phyloP scores from a whole-genome alignment of 306 rosid species.

The Luffa acutangula region DNA sequence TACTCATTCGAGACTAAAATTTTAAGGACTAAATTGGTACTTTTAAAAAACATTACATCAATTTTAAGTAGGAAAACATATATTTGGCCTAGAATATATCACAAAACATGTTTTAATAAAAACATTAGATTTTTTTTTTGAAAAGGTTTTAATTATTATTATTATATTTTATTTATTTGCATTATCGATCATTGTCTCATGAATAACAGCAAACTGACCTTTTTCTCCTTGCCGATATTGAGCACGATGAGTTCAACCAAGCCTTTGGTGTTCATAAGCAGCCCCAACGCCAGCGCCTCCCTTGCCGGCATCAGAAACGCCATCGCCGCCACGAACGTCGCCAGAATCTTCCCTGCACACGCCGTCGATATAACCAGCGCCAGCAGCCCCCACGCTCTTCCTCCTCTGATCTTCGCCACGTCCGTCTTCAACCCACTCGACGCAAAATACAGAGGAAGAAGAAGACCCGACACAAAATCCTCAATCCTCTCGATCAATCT shows the following conservation, averaged over 20 bases:
- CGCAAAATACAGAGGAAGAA: conserved; percentile 78
- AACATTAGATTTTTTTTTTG: no score
- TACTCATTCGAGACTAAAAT: no score
- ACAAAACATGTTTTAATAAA: no score
- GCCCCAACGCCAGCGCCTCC: conserved; percentile 65
- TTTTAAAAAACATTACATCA: no score
- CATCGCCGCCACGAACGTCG: conserved; percentile 64
- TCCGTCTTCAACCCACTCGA: conserved; percentile 81
- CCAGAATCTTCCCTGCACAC: conserved; percentile 67
- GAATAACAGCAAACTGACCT: conserved; percentile 29
- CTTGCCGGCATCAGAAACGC: conserved; percentile 47
- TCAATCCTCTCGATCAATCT: conserved; percentile 59
- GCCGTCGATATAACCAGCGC: conserved; percentile 53
- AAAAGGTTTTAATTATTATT: no score
- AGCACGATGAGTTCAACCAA: conserved; percentile 88
- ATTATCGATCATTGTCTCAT: no score
- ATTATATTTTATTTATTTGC: no score
- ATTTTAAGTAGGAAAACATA: no score
- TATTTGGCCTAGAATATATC: no score
- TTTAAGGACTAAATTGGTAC: no score
- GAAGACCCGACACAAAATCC: conserved; percentile 69
- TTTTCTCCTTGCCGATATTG: conserved; percentile 86
- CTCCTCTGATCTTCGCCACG: conserved; percentile 53
- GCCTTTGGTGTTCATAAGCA: conserved; percentile 95
- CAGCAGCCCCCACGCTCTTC: conserved; percentile 57